Evolutionary conservation across 257 asterid species (phyloP), one percentile per base, ranked within the genome.

Genomic region (Nicotiana attenuata): DNA sequence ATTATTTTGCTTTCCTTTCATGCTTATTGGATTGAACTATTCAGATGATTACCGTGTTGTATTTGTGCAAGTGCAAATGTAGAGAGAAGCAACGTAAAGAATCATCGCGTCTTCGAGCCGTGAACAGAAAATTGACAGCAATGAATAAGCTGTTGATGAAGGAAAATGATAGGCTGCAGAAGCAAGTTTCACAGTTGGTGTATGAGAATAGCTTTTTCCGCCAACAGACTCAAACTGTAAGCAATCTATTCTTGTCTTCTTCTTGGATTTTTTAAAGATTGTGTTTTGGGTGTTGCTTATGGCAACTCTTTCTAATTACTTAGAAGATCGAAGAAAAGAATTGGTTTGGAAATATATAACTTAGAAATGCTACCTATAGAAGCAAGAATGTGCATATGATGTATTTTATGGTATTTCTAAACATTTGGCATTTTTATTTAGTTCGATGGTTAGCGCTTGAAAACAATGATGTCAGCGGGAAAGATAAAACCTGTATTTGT

Each of bases 81-180:
- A 87, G 99, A 76, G 99, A 96, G 69, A 96, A 96, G 69, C 99
- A 96, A 90, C 90, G 97, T 1, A 96, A 93, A 85, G 98, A 96
- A 88, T 89, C 99, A 14, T 94, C 97, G 1, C 92, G 97, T 31
- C 97, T 94, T 52, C 98, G 93, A 85, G 95, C 92, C 1, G 99
- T 96, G 83, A 96, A 96, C 53, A 65, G 99, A 88, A 96, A 96
- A 83, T 78, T 96, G 82, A 80, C 97, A 1, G 98, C 99, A 20
- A 94, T 96, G 98, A 96, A 94, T 66, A 96, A 94, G 92, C 85
- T 96, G 88, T 87, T 94, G 91, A 94, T 96, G 99, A 98, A 96
- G 91, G 99, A 96, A 81, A 96, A 96, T 63, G 99, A 94, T 86
- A 89, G 98, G 88, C 83, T 96, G 92, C 99, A 95, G 1, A 26